These are phyloP conservation scores for Candida endomychidarum DNA, from an alignment of 805 yeast genomes.

Conservation along the genomic window DNA sequence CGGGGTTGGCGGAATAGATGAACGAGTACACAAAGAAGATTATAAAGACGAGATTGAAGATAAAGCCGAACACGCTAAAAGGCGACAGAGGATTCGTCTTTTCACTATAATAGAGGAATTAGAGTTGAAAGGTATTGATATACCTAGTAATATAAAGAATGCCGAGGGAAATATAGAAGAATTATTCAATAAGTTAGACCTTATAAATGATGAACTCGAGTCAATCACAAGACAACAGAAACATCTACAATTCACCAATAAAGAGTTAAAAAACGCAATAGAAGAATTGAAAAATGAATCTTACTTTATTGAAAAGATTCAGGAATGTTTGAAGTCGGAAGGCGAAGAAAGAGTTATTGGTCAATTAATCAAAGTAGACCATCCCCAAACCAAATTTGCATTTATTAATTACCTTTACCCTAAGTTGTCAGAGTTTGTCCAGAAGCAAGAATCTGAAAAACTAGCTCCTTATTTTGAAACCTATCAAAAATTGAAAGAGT, in stretches of 20 bases:
- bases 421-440: constrained; percentile 3
- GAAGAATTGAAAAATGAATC: neutral
- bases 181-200: constrained; percentile 17
- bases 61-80: neutral
- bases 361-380: constrained; percentile 4
- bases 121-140: constrained; percentile 31
- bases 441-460: neutral
- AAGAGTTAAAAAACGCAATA: constrained; percentile 7
- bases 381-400: constrained; percentile 10
- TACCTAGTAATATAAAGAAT: constrained; percentile 37
- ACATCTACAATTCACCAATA: constrained; percentile 10
- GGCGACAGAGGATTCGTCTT: constrained; percentile 16
- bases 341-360: neutral
- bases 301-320: constrained; percentile 3
- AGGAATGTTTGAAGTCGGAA: constrained; percentile 2
- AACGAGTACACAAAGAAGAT: constrained; percentile 23
- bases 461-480: neutral
- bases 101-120: constrained; percentile 37
- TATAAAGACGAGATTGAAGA: constrained; percentile 18
- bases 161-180: constrained; percentile 13
- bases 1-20: constrained; percentile 70
- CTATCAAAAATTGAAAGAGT: constrained; percentile 6
- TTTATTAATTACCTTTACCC: constrained; percentile 8
- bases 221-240: constrained; percentile 14
- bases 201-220: constrained; percentile 18